Evolutionary conservation across 768 basidiomycete species (phyloP).

Genomic region (Lactifluus subvellereus): DNA sequence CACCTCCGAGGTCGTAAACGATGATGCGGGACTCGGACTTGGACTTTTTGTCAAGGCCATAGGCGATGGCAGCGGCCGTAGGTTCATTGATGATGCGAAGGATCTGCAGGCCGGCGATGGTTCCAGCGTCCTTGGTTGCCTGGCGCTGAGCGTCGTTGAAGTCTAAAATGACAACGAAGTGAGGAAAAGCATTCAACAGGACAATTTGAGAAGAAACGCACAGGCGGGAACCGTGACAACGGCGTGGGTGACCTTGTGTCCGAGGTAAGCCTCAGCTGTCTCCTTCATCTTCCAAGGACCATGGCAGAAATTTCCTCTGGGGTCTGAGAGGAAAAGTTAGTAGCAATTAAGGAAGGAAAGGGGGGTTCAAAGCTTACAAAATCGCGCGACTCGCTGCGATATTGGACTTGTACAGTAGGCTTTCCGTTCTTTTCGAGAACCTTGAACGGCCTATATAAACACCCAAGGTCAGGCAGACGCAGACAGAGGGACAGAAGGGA

Average conservation of each 20-base stretch:
- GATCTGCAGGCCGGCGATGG: conserved; percentile 89
- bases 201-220: conserved; percentile 33
- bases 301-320: conserved; percentile 95
- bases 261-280: conserved; percentile 96
- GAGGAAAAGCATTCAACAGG: conserved; percentile 16
- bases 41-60: conserved; percentile 94
- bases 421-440: conserved; percentile 76
- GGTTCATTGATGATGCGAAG: conserved; percentile 99
- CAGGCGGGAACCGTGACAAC: conserved; percentile 98
- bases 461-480: neutral
- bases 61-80: conserved; percentile 95
- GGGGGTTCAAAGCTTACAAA: conserved; percentile 55
- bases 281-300: conserved; percentile 99
- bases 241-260: conserved; percentile 92
- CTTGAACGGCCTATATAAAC: conserved; percentile 54
- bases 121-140: conserved; percentile 97
- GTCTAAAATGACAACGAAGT: conserved; percentile 40
- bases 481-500: neutral
- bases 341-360: neutral
- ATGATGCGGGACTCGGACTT: conserved; percentile 87
- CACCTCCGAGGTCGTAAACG: conserved; percentile 97
- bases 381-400: conserved; percentile 72
- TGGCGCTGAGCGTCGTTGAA: conserved; percentile 99
- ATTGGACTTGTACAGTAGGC: conserved; percentile 68
- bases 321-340: conserved; percentile 41